These are phyloP conservation scores for Barnettozyma vustinii DNA, from an alignment of 805 yeast genomes.

Conservation along the genomic window DNA sequence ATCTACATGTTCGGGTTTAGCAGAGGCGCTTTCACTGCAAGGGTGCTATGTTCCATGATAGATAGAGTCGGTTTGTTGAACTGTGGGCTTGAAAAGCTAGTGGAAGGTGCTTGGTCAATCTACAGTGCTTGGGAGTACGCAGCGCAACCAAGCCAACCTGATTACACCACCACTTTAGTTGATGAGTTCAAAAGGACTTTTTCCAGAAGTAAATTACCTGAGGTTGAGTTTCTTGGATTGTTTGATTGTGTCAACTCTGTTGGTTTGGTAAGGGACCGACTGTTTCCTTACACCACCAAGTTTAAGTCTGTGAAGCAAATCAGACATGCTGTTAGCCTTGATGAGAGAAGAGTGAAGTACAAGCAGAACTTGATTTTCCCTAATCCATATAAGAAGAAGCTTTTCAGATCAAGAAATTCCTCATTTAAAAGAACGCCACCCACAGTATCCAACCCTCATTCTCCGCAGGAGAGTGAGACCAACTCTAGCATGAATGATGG, in stretches of 20 bases:
- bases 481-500: background rate
- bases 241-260: constrained; percentile 70
- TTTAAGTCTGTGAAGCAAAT: constrained; percentile 49
- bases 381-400: constrained; percentile 32
- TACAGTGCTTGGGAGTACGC: constrained; percentile 55
- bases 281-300: constrained; percentile 53
- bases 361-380: constrained; percentile 51
- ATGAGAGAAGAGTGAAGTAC: constrained; percentile 61
- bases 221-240: constrained; percentile 55
- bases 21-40: constrained; percentile 62
- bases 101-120: constrained; percentile 56
- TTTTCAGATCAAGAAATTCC: constrained; percentile 19
- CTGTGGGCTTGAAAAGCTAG: constrained; percentile 50
- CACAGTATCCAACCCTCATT: background rate
- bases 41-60: constrained; percentile 61
- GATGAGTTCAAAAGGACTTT: constrained; percentile 52
- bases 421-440: constrained; percentile 3
- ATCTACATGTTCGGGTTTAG: constrained; percentile 56
- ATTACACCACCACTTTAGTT: constrained; percentile 39
- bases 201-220: constrained; percentile 36
- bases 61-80: constrained; percentile 57
- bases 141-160: constrained; percentile 48
- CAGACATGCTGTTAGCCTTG: constrained; percentile 63
- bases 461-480: background rate
- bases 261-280: constrained; percentile 50